Evolutionary conservation across 805 yeast species (phyloP).

Genomic region (Lipomyces mesembrius): DNA sequence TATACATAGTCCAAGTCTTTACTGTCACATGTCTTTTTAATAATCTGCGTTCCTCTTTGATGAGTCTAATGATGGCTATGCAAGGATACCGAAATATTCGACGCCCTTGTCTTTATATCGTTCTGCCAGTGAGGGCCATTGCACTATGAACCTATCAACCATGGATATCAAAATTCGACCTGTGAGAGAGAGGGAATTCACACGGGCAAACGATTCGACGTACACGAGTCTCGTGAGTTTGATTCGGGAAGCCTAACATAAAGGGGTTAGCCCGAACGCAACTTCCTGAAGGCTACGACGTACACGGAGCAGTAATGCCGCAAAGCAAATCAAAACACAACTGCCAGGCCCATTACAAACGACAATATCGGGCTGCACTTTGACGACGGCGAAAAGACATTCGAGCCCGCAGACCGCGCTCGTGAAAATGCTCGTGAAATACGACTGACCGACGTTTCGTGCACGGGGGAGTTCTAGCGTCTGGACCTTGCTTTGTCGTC

Average conservation of each 20-base stretch:
- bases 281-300: conserved; percentile 8
- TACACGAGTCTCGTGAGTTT: conserved; percentile 65
- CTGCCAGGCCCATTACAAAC: conserved; percentile 84
- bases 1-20: background rate
- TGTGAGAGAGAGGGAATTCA: conserved; percentile 70
- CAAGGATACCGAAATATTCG: conserved; percentile 79
- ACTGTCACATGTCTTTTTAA: background rate
- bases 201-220: conserved; percentile 87
- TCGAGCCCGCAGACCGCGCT: conserved; percentile 49
- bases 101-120: conserved; percentile 55
- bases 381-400: conserved; percentile 43
- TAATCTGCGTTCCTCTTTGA: no score
- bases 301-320: conserved; percentile 57
- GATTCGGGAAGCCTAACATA: conserved; percentile 16
- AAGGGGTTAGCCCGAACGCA: background rate
- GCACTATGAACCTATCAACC: conserved; percentile 80
- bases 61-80: conserved; percentile 47
- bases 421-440: conserved; percentile 53
- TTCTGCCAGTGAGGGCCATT: conserved; percentile 71
- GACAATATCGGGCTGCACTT: conserved; percentile 49
- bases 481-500: conserved; percentile 27
- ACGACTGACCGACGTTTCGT: conserved; percentile 62
- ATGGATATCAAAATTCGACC: conserved; percentile 75
- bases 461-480: conserved; percentile 58
- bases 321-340: conserved; percentile 67